Percentiles rank a stretch among this genome's conserved stretches.
phyloP scores from a whole-genome alignment of 176 grass and related monocot species.

The Elaeis guineensis region DNA sequence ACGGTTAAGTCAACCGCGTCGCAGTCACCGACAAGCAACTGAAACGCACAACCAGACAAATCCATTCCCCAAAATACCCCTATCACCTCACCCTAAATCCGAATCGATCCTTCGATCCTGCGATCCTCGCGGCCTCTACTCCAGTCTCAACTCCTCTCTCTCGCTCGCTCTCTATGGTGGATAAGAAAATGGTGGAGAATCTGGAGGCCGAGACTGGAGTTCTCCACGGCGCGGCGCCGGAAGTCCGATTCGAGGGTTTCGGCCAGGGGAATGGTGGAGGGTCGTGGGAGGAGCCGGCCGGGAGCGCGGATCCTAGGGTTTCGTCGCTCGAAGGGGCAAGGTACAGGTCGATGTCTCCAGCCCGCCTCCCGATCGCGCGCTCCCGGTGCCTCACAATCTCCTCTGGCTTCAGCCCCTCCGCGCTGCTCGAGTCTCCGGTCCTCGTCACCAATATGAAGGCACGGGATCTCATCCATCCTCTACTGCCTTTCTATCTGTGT shows the following conservation, averaged over 20 bases:
- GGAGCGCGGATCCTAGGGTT: conserved; percentile 28
- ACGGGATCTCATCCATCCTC: background rate
- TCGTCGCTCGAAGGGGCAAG: conserved; percentile 46
- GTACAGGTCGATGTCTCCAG: conserved; percentile 95
- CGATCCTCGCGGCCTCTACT: no score
- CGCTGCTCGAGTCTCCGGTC: conserved; percentile 81
- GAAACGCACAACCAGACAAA: no score
- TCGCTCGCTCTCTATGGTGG: no score
- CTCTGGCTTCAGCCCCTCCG: conserved; percentile 67
- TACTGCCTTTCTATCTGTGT: no score
- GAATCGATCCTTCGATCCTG: no score
- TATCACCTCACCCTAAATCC: no score
- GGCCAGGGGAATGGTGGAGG: background rate
- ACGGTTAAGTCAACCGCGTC: no score
- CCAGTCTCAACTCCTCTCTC: no score
- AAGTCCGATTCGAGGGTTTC: background rate
- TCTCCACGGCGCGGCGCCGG: background rate
- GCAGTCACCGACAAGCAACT: no score
- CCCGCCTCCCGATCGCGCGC: conserved; percentile 74
- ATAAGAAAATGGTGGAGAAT: background rate
- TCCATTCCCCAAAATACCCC: no score
- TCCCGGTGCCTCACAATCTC: conserved; percentile 77
- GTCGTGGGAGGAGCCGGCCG: background rate
- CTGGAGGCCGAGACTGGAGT: background rate
- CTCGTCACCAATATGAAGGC: conserved; percentile 86